These are phyloP conservation scores for Aspergillus neoniger DNA, from an alignment of 2,329 filamentous ascomycete genomes.

Conservation along the genomic window DNA sequence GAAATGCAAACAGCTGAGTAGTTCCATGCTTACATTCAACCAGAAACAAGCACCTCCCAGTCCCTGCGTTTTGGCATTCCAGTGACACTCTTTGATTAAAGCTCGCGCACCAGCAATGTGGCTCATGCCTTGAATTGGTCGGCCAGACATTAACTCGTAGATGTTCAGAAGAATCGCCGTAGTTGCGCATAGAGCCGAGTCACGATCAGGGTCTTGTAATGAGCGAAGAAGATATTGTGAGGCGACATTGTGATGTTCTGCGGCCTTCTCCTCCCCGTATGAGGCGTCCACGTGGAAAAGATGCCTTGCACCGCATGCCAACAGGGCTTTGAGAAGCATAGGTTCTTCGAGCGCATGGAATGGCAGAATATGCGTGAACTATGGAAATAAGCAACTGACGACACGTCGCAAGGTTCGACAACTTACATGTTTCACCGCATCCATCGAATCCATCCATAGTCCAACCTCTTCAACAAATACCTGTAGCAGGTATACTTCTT, in stretches of 20 bases:
- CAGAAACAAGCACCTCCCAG: slow-evolving; percentile 90
- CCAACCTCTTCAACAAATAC: slow-evolving; percentile 89
- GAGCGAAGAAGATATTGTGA: slow-evolving; percentile 74
- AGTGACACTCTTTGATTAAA: slow-evolving; percentile 84
- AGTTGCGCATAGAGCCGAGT: slow-evolving; percentile 80
- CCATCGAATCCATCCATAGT: slow-evolving; percentile 91
- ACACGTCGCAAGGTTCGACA: neutral
- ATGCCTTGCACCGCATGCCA: slow-evolving; percentile 86
- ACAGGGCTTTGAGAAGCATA: slow-evolving; percentile 84
- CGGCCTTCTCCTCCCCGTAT: slow-evolving; percentile 74
- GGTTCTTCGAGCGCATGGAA: slow-evolving; percentile 79
- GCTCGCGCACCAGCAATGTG: slow-evolving; percentile 84
- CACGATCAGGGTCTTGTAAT: slow-evolving; percentile 80
- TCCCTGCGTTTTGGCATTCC: slow-evolving; percentile 77
- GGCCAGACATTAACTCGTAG: slow-evolving; percentile 89
- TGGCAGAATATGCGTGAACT: slow-evolving; percentile 80
- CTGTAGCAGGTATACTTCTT: slow-evolving; percentile 87
- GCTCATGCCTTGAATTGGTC: slow-evolving; percentile 77
- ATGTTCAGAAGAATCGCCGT: slow-evolving; percentile 87
- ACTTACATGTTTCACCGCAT: slow-evolving; percentile 72
- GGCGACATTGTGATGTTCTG: slow-evolving; percentile 82
- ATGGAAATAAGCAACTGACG: slow-evolving; percentile 15
- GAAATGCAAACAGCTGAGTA: slow-evolving; percentile 83
- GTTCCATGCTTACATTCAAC: slow-evolving; percentile 87
- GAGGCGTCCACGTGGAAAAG: slow-evolving; percentile 69